These are phyloP conservation scores for Nemophila menziesii DNA, from an alignment of 257 asterid species.

Conservation along the genomic window DNA sequence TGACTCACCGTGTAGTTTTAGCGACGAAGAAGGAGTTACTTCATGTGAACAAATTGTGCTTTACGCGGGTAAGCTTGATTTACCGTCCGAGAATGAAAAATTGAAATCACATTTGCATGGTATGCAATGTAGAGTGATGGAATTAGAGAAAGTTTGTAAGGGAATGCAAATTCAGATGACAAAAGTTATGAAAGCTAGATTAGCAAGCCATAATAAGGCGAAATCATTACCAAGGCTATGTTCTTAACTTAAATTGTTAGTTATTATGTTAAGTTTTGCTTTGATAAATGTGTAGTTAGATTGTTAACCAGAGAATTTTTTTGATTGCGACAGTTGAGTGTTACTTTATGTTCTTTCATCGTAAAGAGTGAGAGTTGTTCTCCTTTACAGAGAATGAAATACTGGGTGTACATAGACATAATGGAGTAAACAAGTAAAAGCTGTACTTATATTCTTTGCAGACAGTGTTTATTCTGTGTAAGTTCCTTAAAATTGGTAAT, in stretches of 20 bases:
- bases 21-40: conserved; percentile 16
- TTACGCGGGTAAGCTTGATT: conserved; percentile 46
- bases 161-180: conserved; percentile 69
- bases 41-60: conserved; percentile 53
- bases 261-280: conserved; percentile 6
- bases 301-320: conserved; percentile 10
- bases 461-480: conserved; percentile 11
- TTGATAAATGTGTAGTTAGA: conserved; percentile 23
- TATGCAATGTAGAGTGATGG: conserved; percentile 80
- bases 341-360: conserved; percentile 8
- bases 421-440: conserved; percentile 6
- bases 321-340: conserved; percentile 10
- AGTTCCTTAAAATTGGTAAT: neutral
- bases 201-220: conserved; percentile 30
- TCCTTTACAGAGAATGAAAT: conserved; percentile 19
- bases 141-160: conserved; percentile 60
- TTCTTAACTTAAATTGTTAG: conserved; percentile 30
- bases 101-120: conserved; percentile 66
- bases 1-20: conserved; percentile 14
- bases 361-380: conserved; percentile 6
- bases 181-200: conserved; percentile 60
- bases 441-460: conserved; percentile 9
- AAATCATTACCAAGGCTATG: conserved; percentile 67
- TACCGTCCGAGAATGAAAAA: conserved; percentile 51
- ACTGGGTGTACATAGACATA: conserved; percentile 13